Conservation (phyloP, 1,284 basidiomycete species). For the Moesziomyces sp. region DNA sequence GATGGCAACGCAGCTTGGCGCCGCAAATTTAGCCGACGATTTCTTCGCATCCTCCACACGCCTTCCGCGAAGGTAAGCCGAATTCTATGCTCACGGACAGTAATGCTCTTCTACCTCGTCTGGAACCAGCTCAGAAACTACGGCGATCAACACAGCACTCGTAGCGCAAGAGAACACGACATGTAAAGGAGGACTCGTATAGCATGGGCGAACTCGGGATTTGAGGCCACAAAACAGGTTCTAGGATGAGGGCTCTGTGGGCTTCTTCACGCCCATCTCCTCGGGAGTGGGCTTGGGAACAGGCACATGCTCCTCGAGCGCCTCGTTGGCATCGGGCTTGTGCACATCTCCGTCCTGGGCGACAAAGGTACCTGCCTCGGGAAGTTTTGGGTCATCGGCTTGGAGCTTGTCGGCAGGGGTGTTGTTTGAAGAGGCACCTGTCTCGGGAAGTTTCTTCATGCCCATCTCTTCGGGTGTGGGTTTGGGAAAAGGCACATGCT, state of each 20-base stretch:
- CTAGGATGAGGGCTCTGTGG: constrained; percentile 10
- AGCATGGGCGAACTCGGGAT: too few species aligned
- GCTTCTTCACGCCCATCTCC: constrained; percentile 31
- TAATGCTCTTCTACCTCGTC: neutral
- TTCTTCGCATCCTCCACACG: neutral
- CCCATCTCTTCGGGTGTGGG: constrained; percentile 22
- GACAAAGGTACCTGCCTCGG: constrained; percentile 22
- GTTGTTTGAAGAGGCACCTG: neutral
- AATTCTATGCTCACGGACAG: too few species aligned
- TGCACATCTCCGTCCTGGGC: constrained; percentile 18
- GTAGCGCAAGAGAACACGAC: too few species aligned
- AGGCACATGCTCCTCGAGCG: constrained; percentile 16
- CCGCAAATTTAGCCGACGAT: neutral
- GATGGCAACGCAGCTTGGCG: neutral
- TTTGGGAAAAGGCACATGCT: constrained; percentile 23
- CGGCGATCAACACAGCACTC: too few species aligned
- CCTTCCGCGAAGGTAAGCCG: too few species aligned
- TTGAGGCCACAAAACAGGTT: neutral
- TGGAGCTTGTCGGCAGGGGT: constrained; percentile 4
- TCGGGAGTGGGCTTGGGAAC: constrained; percentile 19
- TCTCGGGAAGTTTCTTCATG: constrained; percentile 8
- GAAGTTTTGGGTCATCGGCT: constrained; percentile 13
- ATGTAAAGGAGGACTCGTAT: too few species aligned
- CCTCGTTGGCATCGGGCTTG: constrained; percentile 4
- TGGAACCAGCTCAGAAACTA: constrained; percentile 8